phyloP scores from a whole-genome alignment of 768 basidiomycete genomes.

The Coprinopsis sp. region DNA sequence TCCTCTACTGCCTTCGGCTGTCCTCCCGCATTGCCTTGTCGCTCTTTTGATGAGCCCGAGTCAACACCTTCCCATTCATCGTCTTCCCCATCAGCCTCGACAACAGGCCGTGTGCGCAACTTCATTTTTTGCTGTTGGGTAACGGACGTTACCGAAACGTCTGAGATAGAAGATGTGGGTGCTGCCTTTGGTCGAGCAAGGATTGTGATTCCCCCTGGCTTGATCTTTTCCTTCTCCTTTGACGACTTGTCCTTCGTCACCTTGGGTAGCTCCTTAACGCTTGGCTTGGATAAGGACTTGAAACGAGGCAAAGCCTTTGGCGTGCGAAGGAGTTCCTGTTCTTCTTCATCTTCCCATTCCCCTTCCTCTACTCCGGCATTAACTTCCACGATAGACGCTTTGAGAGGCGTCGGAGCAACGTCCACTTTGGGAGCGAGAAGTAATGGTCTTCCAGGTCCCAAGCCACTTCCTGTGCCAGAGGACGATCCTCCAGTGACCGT shows the following conservation, averaged over 20 bases:
- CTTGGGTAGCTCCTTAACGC: not conserved
- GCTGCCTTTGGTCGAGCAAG: not conserved
- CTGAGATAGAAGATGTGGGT: not conserved
- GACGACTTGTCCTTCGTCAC: not conserved
- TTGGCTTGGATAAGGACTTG: no score
- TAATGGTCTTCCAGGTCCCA: not conserved
- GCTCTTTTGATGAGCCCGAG: not conserved
- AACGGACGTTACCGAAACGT: constrained; percentile 3
- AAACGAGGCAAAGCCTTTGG: not conserved
- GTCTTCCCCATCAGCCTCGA: constrained; percentile 5
- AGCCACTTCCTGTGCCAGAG: no score
- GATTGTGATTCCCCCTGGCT: not conserved
- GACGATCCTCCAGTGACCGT: no score
- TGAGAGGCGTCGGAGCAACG: no score
- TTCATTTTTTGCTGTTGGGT: no score
- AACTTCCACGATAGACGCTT: no score
- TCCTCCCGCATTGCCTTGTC: no score
- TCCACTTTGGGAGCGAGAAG: not conserved
- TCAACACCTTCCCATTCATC: not conserved
- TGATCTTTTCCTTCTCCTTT: not conserved
- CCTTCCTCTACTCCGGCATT: not conserved
- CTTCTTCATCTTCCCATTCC: not conserved
- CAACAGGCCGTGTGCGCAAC: no score
- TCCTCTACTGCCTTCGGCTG: not conserved
- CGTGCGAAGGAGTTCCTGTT: not conserved